A percentile compares a stretch with the other conserved stretches of the same genome.
Evolutionary conservation across 768 basidiomycete species (phyloP).

Genomic region (Melanogaster broomeanus): DNA sequence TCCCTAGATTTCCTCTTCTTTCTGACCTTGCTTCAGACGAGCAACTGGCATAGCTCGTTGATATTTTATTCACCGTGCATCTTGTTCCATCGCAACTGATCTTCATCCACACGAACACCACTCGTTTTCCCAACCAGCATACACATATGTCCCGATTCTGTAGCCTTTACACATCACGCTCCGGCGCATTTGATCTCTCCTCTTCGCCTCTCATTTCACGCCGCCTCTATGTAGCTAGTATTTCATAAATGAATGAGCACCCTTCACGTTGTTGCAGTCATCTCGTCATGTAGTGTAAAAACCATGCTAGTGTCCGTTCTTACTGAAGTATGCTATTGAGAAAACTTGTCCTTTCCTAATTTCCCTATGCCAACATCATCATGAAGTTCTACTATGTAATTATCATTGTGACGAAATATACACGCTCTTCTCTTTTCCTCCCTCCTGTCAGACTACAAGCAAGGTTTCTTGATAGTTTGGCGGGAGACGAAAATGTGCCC

Average conservation of each 20-base stretch:
- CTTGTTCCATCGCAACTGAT: background rate
- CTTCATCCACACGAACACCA: background rate
- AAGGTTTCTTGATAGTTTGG: no score
- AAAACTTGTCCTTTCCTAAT: no score
- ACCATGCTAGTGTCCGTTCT: no score
- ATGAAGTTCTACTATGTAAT: no score
- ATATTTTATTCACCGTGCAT: background rate
- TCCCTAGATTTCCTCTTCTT: background rate
- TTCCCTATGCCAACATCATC: no score
- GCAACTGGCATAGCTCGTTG: background rate
- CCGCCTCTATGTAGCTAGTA: background rate
- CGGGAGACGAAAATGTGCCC: no score
- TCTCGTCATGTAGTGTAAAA: no score
- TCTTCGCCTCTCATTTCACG: background rate
- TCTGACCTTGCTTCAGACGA: background rate
- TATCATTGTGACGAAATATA: no score
- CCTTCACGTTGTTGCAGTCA: no score
- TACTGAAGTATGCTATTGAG: no score
- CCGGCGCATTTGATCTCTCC: background rate
- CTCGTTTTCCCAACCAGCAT: background rate
- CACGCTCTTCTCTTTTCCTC: no score
- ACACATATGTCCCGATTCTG: conserved; percentile 3
- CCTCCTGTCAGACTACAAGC: no score
- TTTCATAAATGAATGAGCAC: conserved; percentile 2
- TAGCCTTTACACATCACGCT: conserved; percentile 14